Conservation (phyloP, 352 stramenopile species). For the Peronospora belbahrii region DNA sequence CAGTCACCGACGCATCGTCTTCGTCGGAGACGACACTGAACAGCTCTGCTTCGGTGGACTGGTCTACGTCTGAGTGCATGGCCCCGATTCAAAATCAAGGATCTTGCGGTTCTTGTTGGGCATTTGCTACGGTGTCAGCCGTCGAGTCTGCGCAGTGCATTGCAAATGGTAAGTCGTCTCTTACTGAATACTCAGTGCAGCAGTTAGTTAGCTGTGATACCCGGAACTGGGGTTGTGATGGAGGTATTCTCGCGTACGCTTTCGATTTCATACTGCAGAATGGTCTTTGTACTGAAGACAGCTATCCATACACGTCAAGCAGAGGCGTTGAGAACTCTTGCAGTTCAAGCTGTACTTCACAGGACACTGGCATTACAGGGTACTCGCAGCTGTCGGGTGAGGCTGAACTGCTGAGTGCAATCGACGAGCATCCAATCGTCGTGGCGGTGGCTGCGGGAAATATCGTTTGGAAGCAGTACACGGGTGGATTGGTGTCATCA, state of each 20-base stretch:
- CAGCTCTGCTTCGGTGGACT: conserved; percentile 31
- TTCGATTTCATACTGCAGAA: conserved; percentile 89
- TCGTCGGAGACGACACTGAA: conserved; percentile 1
- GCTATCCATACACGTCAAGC: conserved; percentile 30
- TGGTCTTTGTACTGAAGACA: conserved; percentile 50
- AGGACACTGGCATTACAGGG: conserved; percentile 30
- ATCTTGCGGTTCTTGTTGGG: conserved; percentile 95
- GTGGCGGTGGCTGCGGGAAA: conserved; percentile 93
- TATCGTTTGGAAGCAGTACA: conserved; percentile 96
- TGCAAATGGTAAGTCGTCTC: conserved; percentile 37
- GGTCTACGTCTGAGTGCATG: conserved; percentile 37
- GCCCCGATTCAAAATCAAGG: conserved; percentile 92
- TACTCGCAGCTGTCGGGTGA: conserved; percentile 58
- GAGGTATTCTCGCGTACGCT: conserved; percentile 85
- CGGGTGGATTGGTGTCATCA: conserved; percentile 78
- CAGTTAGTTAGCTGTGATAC: conserved; percentile 89
- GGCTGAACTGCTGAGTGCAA: conserved; percentile 18
- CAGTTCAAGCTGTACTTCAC: conserved; percentile 18
- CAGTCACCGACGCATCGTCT: conserved; percentile 1
- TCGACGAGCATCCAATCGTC: conserved; percentile 83
- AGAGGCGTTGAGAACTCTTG: conserved; percentile 21
- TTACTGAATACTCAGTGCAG: conserved; percentile 89
- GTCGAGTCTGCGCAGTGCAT: conserved; percentile 90
- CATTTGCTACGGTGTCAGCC: conserved; percentile 90
- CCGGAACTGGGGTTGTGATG: conserved; percentile 86